Evolutionary conservation across 306 rosid species (phyloP).

Genomic region (Pterocarpus macrocarpus): DNA sequence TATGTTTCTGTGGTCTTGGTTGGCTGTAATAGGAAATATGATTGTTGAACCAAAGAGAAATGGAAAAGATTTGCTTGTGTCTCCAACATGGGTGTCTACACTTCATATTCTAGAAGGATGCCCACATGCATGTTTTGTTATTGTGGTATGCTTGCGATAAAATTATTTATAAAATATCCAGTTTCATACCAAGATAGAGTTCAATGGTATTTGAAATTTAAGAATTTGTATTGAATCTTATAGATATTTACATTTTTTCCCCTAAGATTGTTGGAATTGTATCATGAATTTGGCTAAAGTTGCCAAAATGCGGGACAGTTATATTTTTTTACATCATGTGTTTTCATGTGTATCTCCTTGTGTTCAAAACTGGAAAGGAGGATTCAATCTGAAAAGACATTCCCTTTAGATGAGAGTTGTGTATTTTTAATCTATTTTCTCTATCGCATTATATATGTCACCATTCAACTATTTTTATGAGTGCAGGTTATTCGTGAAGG

Average conservation of each 20-base stretch:
- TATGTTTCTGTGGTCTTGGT: conserved; percentile 34
- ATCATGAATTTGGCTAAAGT: conserved; percentile 9
- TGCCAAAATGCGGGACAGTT: not conserved
- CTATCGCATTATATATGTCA: not conserved
- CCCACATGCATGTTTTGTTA: conserved; percentile 22
- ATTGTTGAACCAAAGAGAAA: not conserved
- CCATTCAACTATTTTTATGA: conserved; percentile 36
- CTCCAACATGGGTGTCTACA: conserved; percentile 5
- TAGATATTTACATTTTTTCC: not conserved
- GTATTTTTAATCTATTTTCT: not conserved
- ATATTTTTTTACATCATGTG: not conserved
- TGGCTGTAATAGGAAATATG: conserved; percentile 28
- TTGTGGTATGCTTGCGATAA: not conserved
- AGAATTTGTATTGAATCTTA: conserved; percentile 9
- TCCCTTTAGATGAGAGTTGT: conserved; percentile 1
- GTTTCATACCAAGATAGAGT: conserved; percentile 17
- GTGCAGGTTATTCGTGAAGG: conserved; percentile 82
- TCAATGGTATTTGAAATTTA: conserved; percentile 14
- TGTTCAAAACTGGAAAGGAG: conserved; percentile 14
- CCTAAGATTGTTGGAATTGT: conserved; percentile 14
- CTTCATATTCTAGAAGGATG: conserved; percentile 21
- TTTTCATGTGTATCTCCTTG: conserved; percentile 16
- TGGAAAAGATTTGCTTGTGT: conserved; percentile 17
- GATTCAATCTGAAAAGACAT: not conserved
- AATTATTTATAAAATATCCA: not conserved